Evolutionary conservation across 345 rosid genomes (phyloP).

Genomic region (Populus davidiana): DNA sequence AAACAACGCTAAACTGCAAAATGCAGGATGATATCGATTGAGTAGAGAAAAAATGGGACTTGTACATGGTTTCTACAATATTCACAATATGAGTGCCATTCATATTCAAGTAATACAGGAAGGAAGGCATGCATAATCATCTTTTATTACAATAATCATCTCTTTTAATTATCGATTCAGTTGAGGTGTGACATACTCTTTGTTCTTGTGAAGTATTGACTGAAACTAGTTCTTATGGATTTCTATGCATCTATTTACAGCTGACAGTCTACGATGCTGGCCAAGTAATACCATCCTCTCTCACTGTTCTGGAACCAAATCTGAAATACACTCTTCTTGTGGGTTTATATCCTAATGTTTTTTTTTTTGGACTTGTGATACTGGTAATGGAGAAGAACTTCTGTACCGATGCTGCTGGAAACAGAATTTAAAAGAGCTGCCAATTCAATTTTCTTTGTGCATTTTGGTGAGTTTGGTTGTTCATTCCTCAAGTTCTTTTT

Average conservation of each 20-base stretch:
- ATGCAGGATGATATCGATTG: no score
- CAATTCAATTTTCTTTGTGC: conserved; percentile 67
- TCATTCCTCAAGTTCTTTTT: neutral
- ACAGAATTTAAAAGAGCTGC: conserved; percentile 48
- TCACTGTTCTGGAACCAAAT: no score
- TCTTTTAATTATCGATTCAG: neutral
- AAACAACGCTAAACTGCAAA: no score
- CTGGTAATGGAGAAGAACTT: conserved; percentile 67
- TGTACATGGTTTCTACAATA: neutral
- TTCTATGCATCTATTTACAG: conserved; percentile 40
- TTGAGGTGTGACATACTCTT: neutral
- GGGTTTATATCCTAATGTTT: no score
- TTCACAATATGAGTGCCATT: no score
- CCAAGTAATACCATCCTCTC: conserved; percentile 72
- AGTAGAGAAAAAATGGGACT: no score
- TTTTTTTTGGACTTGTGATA: conserved; percentile 55
- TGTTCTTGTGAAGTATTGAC: neutral
- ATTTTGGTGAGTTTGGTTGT: conserved; percentile 54
- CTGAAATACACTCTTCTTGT: no score
- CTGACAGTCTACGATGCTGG: conserved; percentile 87
- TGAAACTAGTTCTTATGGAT: conserved; percentile 6
- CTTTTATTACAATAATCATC: no score
- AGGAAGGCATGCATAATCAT: no score
- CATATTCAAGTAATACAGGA: no score
- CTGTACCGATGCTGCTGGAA: conserved; percentile 75